A percentile compares a stretch with the other conserved stretches of the same genome.
These are phyloP conservation scores for Agrocybe chaxingu DNA, from an alignment of 768 basidiomycete species.

Conservation along the genomic window DNA sequence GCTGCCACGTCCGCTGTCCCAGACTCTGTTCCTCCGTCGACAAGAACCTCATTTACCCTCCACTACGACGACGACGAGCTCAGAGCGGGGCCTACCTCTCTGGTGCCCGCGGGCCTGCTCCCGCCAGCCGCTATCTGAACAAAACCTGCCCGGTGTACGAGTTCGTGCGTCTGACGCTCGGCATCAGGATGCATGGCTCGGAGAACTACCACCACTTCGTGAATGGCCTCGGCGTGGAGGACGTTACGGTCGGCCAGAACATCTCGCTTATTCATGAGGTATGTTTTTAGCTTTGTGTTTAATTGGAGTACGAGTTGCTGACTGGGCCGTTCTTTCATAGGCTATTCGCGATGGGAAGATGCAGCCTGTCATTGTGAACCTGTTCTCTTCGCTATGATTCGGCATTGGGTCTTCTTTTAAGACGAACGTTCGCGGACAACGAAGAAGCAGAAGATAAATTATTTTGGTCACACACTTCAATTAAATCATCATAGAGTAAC, in stretches of 20 bases:
- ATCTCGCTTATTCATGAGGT: slow-evolving; percentile 78
- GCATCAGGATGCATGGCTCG: slow-evolving; percentile 77
- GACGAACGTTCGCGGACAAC: no score
- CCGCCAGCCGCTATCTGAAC: slow-evolving; percentile 65
- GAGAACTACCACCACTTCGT: slow-evolving; percentile 65
- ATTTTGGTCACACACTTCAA: no score
- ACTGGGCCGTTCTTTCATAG: slow-evolving; percentile 17
- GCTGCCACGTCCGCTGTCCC: background rate
- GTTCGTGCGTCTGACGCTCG: slow-evolving; percentile 67
- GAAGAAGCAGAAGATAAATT: no score
- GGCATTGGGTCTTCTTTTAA: no score
- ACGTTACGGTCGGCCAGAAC: slow-evolving; percentile 67
- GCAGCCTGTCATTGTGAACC: slow-evolving; percentile 38
- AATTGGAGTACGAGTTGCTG: background rate
- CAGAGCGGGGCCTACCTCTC: slow-evolving; percentile 54
- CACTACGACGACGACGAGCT: slow-evolving; percentile 43
- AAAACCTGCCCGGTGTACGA: slow-evolving; percentile 73
- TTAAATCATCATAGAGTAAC: background rate
- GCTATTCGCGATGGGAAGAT: slow-evolving; percentile 54
- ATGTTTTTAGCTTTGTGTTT: slow-evolving; percentile 24
- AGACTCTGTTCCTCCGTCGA: slow-evolving; percentile 20
- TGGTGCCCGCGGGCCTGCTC: slow-evolving; percentile 57
- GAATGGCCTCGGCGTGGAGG: slow-evolving; percentile 64
- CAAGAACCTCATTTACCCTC: slow-evolving; percentile 52
- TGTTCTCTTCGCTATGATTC: slow-evolving; percentile 29